phyloP scores from a whole-genome alignment of 768 basidiomycete genomes.

The Hygrocybe punicea region DNA sequence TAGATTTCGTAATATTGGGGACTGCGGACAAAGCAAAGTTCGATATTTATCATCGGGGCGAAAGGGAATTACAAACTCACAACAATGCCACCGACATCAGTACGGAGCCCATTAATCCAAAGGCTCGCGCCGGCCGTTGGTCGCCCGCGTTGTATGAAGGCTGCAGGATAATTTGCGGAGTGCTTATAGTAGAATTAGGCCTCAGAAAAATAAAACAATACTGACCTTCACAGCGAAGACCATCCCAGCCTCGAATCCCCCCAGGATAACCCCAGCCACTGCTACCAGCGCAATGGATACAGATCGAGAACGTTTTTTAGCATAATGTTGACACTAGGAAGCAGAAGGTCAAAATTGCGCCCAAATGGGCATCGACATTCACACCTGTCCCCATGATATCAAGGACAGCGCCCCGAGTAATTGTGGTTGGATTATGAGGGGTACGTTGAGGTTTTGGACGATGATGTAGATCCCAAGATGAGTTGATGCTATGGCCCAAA shows the following conservation, averaged over 20 bases:
- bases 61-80: not conserved
- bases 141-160: slow-evolving; percentile 37
- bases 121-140: slow-evolving; percentile 42
- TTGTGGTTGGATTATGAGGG: slow-evolving; percentile 67
- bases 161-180: slow-evolving; percentile 19
- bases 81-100: slow-evolving; percentile 49
- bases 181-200: not conserved
- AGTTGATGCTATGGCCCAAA: slow-evolving; percentile 59
- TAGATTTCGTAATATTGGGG: slow-evolving; percentile 79
- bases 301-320: slow-evolving; percentile 36
- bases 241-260: slow-evolving; percentile 56
- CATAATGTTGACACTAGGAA: slow-evolving; percentile 66
- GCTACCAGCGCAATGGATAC: slow-evolving; percentile 37
- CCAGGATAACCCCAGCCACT: slow-evolving; percentile 43
- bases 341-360: not conserved
- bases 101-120: slow-evolving; percentile 60
- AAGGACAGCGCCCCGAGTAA: slow-evolving; percentile 58
- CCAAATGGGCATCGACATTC: slow-evolving; percentile 6
- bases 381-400: slow-evolving; percentile 64
- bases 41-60: not conserved
- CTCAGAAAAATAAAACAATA: not conserved
- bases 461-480: slow-evolving; percentile 70
- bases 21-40: not conserved
- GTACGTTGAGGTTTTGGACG: slow-evolving; percentile 63
- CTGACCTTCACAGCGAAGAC: slow-evolving; percentile 46